Evolutionary conservation across 495 filamentous ascomycete species (phyloP), one percentile per base, ranked within the genome.

Genomic region (Tuber borchii): DNA sequence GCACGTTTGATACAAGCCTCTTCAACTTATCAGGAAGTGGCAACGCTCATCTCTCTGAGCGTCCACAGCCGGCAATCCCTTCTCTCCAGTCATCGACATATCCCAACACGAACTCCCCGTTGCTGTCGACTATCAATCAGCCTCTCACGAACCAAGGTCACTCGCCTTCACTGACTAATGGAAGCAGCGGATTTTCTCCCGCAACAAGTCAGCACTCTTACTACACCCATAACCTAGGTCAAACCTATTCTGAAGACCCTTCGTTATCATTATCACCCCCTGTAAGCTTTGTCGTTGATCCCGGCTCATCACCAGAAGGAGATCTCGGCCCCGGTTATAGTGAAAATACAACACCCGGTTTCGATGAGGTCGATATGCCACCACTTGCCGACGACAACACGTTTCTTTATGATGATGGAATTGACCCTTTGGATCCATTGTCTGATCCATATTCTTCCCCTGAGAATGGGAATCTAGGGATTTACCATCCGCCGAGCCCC

Each of bases 401-500:
- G 10, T 74, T 77, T 44, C 74, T 72, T 43, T 42, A 72, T 40
- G 51, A 68, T 31, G 56, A 65, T 17, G 39, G 42, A 17, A 31
- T 70, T 20, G 77, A 76, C 70, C 42, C 73, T 26, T 34, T 65
- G 56, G 56, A 65, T 65, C 26, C 17, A 34, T 31, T 65, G 26
- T 31, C 56, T 19, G 56, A 3, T 19, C 56, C 56, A 31, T 79
- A 75, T 31, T 71, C 71, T 7, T 40, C 73, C 5, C 76, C 73
- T 22, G 34, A 43, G 44, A 56, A 61, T 46, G 40, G 75, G 16
- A 44, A 16, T 14, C 40, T 71, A 17, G 74, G 77, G 19, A 34
- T 56, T 22, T 82, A 79, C 48, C 56, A 65, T 65, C 81, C 80
- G 22, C 80, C 80, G 22, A 82, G 81, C n/a, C 81, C 81, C 17